Base-by-base conservation (phyloP, 2,329 filamentous ascomycete genomes). In the Parastagonospora nodorum region DNA sequence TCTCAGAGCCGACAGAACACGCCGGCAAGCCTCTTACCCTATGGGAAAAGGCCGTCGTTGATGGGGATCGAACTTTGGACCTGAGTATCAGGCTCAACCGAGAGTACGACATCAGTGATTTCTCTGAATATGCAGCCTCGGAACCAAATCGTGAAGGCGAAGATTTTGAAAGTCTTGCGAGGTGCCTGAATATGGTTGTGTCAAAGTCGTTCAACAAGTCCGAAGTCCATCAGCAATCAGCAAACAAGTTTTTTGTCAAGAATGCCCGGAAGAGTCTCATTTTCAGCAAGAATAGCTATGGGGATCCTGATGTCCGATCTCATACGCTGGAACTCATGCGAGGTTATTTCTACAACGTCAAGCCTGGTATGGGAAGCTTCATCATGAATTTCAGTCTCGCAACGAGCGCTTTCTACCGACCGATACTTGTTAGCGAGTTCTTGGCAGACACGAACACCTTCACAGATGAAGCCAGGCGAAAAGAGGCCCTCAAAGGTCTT, bases 291-390 rank as follows among this genome's bases (percentile, higher is more conserved):
- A n/a, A n/a, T n/a, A n/a, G n/a, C n/a, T n/a, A n/a, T n/a, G n/a
- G n/a, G n/a, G n/a, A n/a, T n/a, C n/a, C n/a, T n/a, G n/a, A n/a
- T n/a, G n/a, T n/a, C n/a, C n/a, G n/a, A n/a, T n/a, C 28, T 10
- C 5, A 27, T n/a, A 24, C 29, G 6, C 16, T 44, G 15, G 24
- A 33, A 5, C 4, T 38, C 16, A 45, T 47, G n/a, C 24, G 44
- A 2, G 44, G 44, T 5, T 47, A 47, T 15, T 36, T 24, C 16
- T 47, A 47, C 35, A 38, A 4, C 12, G 24, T 47, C 36, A 47
- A 47, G 36, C 44, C 44, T 8, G 37, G 35, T n/a, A 47, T 40
- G 36, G 35, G 16, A 5, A 33, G 11, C 16, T n/a, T 47, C 9
- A 12, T 47, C 16, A 10, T 47, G 14, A 47, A 47, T 14, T 19